phyloP scores from a whole-genome alignment of 306 rosid species.

The Fagus sylvatica region DNA sequence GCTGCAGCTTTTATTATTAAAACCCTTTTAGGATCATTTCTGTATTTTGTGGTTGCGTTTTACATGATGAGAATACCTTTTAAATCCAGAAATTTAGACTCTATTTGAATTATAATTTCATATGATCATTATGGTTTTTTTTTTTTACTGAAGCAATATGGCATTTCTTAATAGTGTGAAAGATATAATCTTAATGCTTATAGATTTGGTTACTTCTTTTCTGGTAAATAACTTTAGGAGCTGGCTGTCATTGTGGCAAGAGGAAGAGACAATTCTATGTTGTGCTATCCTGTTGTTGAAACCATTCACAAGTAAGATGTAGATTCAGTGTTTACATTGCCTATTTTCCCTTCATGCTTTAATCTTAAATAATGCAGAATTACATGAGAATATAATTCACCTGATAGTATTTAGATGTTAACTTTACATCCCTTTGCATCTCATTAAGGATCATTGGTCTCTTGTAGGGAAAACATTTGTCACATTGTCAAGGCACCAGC shows the following conservation, averaged over 20 bases:
- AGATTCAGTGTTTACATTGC: neutral
- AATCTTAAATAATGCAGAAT: neutral
- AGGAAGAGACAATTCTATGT: conserved; percentile 76
- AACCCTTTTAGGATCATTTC: neutral
- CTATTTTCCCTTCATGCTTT: conserved; percentile 4
- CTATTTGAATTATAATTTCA: neutral
- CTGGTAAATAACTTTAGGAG: conserved; percentile 55
- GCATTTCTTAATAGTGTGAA: neutral
- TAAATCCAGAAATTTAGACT: neutral
- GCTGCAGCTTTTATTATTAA: neutral
- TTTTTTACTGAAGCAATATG: neutral
- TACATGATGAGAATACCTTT: neutral
- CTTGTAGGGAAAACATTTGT: conserved; percentile 82
- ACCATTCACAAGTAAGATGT: conserved; percentile 86
- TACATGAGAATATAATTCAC: neutral
- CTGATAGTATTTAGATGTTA: neutral
- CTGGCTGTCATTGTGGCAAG: conserved; percentile 84
- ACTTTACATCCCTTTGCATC: conserved; percentile 18
- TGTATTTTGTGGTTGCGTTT: neutral
- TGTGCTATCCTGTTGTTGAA: conserved; percentile 88
- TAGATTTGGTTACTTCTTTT: conserved; percentile 8
- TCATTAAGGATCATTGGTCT: conserved; percentile 26
- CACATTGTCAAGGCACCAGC: conserved; percentile 90
- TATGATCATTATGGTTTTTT: neutral
- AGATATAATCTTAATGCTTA: neutral